A percentile compares a stretch with the other conserved stretches of the same genome.
These are phyloP conservation scores for Saururus chinensis DNA, from an alignment of 164 flowering plant genomes.

Conservation along the genomic window DNA sequence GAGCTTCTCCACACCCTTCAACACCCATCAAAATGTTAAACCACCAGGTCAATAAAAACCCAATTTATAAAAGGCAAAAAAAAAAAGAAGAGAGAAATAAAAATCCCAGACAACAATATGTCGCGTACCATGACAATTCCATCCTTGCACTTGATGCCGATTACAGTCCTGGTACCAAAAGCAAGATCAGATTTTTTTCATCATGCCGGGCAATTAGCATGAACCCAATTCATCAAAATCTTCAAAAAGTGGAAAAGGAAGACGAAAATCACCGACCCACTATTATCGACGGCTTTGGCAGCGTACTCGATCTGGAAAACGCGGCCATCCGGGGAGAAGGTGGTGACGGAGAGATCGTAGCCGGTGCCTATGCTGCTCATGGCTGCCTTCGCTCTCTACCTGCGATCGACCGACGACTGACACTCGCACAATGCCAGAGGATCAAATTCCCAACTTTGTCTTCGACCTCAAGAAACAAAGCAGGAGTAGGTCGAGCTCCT, in stretches of 20 bases:
- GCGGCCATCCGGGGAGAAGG: constrained; percentile 97
- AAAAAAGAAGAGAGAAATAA: background rate
- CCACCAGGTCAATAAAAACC: background rate
- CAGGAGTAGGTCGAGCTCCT: background rate
- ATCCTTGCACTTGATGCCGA: constrained; percentile 86
- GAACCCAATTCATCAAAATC: background rate
- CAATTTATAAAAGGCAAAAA: background rate
- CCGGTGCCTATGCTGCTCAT: constrained; percentile 98
- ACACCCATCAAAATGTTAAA: background rate
- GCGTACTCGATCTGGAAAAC: constrained; percentile 99
- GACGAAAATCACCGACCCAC: constrained; percentile 43
- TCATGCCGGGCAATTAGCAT: background rate
- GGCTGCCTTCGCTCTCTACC: background rate
- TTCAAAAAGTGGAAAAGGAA: background rate
- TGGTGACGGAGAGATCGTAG: constrained; percentile 94
- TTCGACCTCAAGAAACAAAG: constrained; percentile 8
- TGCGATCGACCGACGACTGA: background rate
- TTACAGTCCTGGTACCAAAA: constrained; percentile 48
- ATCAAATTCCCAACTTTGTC: background rate
- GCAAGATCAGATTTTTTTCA: background rate
- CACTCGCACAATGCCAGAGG: no score
- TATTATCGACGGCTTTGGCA: constrained; percentile 94
- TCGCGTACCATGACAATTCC: constrained; percentile 58
- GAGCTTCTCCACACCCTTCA: constrained; percentile 91
- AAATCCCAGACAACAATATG: constrained; percentile 1